phyloP scores from a whole-genome alignment of 2,329 filamentous ascomycete species.

The Raffaelea albimanens region DNA sequence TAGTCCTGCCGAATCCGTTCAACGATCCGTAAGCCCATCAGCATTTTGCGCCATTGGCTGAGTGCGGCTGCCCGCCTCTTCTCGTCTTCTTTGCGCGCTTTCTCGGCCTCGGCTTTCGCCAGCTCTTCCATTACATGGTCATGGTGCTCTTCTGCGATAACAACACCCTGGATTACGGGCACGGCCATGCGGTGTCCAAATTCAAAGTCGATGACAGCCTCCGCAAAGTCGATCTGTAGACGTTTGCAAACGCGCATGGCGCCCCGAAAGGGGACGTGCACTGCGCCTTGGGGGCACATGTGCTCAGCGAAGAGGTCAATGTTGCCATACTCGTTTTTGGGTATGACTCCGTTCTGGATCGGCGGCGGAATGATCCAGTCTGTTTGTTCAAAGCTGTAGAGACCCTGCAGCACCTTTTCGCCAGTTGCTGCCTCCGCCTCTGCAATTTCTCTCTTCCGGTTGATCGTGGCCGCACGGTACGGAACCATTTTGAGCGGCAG shows the following conservation, averaged over 20 bases:
- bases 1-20: constrained; percentile 71
- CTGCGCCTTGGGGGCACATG: constrained; percentile 76
- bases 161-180: constrained; percentile 81
- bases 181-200: constrained; percentile 93
- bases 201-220: constrained; percentile 93
- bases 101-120: constrained; percentile 66
- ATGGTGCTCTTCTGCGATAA: constrained; percentile 74
- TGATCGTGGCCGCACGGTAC: constrained; percentile 81
- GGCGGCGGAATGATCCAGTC: constrained; percentile 91
- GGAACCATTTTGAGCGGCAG: constrained; percentile 78
- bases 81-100: constrained; percentile 67
- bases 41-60: constrained; percentile 73
- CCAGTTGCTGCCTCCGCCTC: constrained; percentile 73
- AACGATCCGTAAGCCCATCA: constrained; percentile 76
- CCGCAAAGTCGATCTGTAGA: constrained; percentile 78
- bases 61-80: constrained; percentile 69
- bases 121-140: constrained; percentile 68
- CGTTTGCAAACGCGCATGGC: constrained; percentile 74
- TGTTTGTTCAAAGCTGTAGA: constrained; percentile 79
- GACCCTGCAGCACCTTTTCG: constrained; percentile 73
- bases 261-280: constrained; percentile 73
- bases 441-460: constrained; percentile 79
- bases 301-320: constrained; percentile 92
- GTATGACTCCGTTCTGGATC: constrained; percentile 75
- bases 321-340: constrained; percentile 91